Conservation (phyloP, 2,329 filamentous ascomycete species). For the Fusarium succisae region DNA sequence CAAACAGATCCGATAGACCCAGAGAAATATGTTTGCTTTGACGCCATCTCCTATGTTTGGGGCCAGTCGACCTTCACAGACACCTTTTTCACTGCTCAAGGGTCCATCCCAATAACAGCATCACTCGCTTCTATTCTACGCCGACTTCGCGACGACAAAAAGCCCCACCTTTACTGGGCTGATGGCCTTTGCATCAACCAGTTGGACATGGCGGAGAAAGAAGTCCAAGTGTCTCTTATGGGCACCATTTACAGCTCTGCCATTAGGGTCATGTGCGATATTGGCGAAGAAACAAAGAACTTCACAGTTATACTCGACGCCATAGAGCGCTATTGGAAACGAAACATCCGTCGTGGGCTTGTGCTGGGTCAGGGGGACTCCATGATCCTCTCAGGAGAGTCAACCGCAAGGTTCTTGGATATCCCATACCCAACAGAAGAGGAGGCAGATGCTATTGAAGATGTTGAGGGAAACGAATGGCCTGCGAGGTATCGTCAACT, state of each 20-base stretch:
- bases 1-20: neutral
- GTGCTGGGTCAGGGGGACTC: neutral
- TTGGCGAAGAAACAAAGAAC: neutral
- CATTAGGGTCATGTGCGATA: neutral
- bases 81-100: neutral
- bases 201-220: neutral
- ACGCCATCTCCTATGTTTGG: constrained; percentile 18
- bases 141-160: neutral
- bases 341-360: neutral
- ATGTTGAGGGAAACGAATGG: neutral
- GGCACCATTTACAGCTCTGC: constrained; percentile 12
- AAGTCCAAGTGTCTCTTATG: constrained; percentile 7
- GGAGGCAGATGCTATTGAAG: neutral
- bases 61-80: neutral
- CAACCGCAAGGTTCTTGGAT: neutral
- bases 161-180: neutral
- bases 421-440: neutral
- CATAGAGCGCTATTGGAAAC: constrained; percentile 4
- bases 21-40: neutral
- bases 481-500: neutral
- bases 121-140: constrained; percentile 8
- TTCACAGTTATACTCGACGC: neutral
- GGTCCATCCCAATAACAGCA: neutral
- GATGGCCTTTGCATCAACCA: constrained; percentile 13
- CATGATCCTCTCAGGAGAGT: neutral